These are phyloP conservation scores for Suhomyces canberraensis DNA, from an alignment of 805 yeast genomes.

Conservation along the genomic window DNA sequence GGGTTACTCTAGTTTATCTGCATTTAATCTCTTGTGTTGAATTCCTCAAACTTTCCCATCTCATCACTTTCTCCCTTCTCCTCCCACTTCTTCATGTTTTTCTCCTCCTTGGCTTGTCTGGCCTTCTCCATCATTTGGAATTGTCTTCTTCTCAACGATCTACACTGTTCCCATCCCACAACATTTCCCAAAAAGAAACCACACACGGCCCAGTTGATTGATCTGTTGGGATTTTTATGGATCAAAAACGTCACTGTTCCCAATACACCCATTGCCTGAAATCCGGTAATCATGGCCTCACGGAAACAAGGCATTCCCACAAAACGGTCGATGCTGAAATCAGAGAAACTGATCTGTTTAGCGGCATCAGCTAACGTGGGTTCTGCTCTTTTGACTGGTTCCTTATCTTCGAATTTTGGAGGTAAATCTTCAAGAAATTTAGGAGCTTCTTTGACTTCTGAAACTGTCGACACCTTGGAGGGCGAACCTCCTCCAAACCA, in stretches of 20 bases:
- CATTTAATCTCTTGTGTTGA: constrained; percentile 7
- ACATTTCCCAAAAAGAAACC: constrained; percentile 77
- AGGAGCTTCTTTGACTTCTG: constrained; percentile 25
- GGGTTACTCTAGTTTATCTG: no score
- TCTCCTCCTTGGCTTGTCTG: constrained; percentile 44
- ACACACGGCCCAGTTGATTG: constrained; percentile 80
- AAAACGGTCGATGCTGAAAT: constrained; percentile 50
- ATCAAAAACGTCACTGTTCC: constrained; percentile 65
- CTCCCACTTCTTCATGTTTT: constrained; percentile 29
- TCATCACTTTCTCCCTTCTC: constrained; percentile 12
- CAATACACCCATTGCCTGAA: constrained; percentile 66
- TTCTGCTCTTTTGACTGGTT: constrained; percentile 12
- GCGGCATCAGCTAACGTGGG: constrained; percentile 37
- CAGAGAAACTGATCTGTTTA: constrained; percentile 41
- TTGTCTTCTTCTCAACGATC: constrained; percentile 64
- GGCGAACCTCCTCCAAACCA: constrained; percentile 40
- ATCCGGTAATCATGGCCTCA: constrained; percentile 75
- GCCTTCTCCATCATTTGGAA: constrained; percentile 69
- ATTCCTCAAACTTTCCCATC: constrained; percentile 11
- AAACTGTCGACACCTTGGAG: constrained; percentile 35
- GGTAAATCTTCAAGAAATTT: constrained; percentile 50
- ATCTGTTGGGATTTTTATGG: constrained; percentile 57
- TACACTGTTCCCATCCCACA: constrained; percentile 92
- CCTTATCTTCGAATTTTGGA: constrained; percentile 45
- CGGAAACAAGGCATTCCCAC: constrained; percentile 72